Conservation (phyloP, 192 early-diverging fungal genomes). For the Coemansia sp. region DNA sequence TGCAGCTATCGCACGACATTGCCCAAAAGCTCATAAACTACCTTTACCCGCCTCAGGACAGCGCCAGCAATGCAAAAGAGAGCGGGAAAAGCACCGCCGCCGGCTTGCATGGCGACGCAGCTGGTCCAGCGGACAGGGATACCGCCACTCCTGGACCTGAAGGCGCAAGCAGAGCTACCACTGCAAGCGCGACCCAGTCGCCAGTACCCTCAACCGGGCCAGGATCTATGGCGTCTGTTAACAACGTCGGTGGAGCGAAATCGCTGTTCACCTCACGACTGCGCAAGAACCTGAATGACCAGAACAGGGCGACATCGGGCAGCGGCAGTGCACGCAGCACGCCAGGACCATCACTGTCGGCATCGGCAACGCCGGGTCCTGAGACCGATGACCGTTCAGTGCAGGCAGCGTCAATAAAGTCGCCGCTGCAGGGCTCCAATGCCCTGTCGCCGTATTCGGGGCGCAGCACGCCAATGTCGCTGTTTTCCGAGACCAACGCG, state of each 20-base stretch:
- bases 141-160: conserved; percentile 1
- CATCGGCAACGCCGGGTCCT: not conserved
- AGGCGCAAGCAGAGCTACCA: not conserved
- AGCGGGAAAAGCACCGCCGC: not conserved
- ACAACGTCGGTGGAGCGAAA: conserved; percentile 1
- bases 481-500: conserved; percentile 32
- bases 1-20: conserved; percentile 86
- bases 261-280: conserved; percentile 22
- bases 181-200: not conserved
- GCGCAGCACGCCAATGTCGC: conserved; percentile 25
- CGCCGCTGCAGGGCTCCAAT: conserved; percentile 21
- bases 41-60: conserved; percentile 67
- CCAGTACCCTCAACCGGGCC: not conserved
- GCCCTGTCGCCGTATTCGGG: conserved; percentile 33
- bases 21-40: conserved; percentile 78
- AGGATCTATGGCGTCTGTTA: not conserved
- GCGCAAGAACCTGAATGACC: conserved; percentile 26
- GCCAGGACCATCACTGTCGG: not conserved
- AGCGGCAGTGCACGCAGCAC: conserved; percentile 1
- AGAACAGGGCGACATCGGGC: conserved; percentile 7
- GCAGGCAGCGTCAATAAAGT: not conserved
- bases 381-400: not conserved
- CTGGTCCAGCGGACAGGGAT: conserved; percentile 3
- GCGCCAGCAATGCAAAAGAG: not conserved
- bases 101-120: conserved; percentile 9